Conservation (phyloP, 768 basidiomycete genomes). For the Lactarius pseudohatsudake region DNA sequence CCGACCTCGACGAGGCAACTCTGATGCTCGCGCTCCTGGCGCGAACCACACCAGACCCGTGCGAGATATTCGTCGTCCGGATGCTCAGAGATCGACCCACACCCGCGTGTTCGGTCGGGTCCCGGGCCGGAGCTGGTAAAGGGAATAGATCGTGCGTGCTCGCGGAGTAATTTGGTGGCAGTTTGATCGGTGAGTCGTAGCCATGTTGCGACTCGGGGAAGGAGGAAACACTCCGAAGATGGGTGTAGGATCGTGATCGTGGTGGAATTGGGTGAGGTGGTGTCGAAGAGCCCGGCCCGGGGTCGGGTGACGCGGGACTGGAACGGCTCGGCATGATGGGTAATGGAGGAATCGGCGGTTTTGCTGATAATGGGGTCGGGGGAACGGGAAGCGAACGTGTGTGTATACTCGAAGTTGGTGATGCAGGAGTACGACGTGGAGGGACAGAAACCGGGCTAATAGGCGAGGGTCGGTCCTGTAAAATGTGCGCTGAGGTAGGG, state of each 20-base stretch:
- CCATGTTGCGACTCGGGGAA: neutral
- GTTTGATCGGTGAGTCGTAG: neutral
- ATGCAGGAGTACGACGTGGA: neutral
- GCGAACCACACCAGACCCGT: neutral
- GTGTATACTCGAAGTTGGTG: conserved; percentile 14
- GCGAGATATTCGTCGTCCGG: conserved; percentile 5
- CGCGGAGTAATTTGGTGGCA: conserved; percentile 21
- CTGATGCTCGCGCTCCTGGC: conserved; percentile 5
- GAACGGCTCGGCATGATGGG: neutral
- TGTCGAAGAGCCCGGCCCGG: too few relatives aligned
- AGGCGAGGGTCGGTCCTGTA: neutral
- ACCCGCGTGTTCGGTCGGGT: neutral
- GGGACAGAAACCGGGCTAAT: conserved; percentile 2
- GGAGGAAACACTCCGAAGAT: neutral
- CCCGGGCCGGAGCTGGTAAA: neutral
- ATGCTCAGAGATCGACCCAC: conserved; percentile 11
- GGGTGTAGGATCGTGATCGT: conserved; percentile 8
- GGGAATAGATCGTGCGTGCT: neutral
- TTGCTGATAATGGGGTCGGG: conserved; percentile 12
- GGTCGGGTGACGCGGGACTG: neutral
- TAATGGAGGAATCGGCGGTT: conserved; percentile 2
- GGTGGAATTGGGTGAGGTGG: neutral
- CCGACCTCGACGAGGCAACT: neutral
- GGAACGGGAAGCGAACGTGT: conserved; percentile 18
- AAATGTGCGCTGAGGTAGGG: neutral